Conservation (phyloP, 1,284 basidiomycete species). For the Vanrija sp. region DNA sequence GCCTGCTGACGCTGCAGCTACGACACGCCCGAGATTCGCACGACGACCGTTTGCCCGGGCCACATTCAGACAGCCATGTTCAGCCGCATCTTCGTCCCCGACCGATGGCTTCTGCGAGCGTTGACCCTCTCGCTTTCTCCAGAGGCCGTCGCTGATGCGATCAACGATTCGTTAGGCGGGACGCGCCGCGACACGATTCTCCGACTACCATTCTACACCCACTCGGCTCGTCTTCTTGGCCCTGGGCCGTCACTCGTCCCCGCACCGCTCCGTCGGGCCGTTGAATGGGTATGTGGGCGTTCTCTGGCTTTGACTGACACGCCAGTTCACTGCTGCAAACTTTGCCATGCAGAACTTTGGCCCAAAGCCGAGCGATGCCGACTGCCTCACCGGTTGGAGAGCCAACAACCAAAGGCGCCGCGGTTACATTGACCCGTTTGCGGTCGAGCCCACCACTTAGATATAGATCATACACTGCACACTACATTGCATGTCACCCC, state of each 20-base stretch:
- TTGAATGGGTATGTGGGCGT: conserved; percentile 35
- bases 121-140: conserved; percentile 69
- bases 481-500: too few relatives aligned
- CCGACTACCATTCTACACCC: conserved; percentile 56
- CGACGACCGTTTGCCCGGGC: conserved; percentile 73
- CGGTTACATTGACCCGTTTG: too few relatives aligned
- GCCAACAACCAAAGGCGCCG: neutral
- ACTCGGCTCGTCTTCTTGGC: conserved; percentile 30
- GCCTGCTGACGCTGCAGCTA: conserved; percentile 55
- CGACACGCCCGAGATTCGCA: conserved; percentile 66
- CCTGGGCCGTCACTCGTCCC: conserved; percentile 36
- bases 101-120: conserved; percentile 60
- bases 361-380: conserved; percentile 21
- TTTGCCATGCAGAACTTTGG: conserved; percentile 39
- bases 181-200: conserved; percentile 65
- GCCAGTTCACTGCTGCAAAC: conserved; percentile 34
- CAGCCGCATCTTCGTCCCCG: conserved; percentile 57
- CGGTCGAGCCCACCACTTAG: conserved; percentile 12
- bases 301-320: neutral
- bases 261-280: conserved; percentile 30
- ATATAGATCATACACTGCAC: neutral
- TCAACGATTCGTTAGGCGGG: conserved; percentile 71
- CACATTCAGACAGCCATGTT: conserved; percentile 73
- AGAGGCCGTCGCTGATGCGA: conserved; percentile 68
- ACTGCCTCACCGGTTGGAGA: neutral